phyloP scores from a whole-genome alignment of 768 basidiomycete genomes.

The Suillus hirtellus region DNA sequence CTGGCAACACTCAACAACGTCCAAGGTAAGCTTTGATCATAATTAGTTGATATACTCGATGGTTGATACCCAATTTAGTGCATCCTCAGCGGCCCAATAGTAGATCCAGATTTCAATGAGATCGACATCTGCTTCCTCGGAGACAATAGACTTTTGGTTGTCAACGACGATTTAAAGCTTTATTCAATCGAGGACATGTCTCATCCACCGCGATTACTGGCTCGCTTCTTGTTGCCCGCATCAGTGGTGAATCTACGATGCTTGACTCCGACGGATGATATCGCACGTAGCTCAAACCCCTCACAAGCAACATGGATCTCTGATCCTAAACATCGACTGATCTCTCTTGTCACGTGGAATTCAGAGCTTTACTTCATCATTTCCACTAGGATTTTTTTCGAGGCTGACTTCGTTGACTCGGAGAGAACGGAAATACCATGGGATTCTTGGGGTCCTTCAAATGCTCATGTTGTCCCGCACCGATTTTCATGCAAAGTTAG shows the following conservation, averaged over 20 bases:
- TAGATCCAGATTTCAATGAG: neutral
- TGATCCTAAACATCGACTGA: neutral
- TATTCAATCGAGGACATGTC: neutral
- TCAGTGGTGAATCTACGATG: neutral
- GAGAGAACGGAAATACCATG: neutral
- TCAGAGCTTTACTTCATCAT: neutral
- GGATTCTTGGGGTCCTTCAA: neutral
- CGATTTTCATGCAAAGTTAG: neutral
- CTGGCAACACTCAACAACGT: neutral
- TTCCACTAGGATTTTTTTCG: constrained; percentile 1
- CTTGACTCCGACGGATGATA: neutral
- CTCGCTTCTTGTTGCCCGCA: neutral
- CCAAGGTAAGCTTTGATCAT: neutral
- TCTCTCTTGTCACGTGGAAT: neutral
- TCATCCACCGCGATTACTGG: neutral
- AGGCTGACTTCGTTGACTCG: neutral
- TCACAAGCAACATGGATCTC: neutral
- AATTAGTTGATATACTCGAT: neutral
- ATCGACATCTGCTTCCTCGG: neutral
- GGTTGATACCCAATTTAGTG: neutral
- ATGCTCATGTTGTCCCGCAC: neutral
- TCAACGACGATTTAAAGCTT: neutral
- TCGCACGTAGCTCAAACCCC: neutral
- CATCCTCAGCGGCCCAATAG: neutral
- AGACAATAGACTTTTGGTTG: neutral